Evolutionary conservation across 2,329 filamentous ascomycete species (phyloP).

Genomic region (Mollisiaceae sp.): DNA sequence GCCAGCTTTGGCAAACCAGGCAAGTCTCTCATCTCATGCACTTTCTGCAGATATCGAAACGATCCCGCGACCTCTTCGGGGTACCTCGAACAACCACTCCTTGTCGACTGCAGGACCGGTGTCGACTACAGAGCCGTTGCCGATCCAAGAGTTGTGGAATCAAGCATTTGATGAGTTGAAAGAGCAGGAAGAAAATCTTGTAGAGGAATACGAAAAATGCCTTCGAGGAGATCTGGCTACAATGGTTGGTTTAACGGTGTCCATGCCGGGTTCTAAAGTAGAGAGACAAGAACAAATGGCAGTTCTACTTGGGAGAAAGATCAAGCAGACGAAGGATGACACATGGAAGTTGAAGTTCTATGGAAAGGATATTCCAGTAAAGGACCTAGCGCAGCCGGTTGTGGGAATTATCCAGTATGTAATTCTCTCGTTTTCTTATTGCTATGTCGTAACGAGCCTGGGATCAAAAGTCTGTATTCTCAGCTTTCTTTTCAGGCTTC

Average conservation of each 20-base stretch:
- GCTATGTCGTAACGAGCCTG: no score
- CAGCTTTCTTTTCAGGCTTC: no score
- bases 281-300: conserved; percentile 9
- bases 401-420: conserved; percentile 22
- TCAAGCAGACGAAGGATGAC: conserved; percentile 15
- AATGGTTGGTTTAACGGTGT: neutral
- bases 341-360: conserved; percentile 28
- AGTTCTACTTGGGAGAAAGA: conserved; percentile 13
- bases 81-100: neutral
- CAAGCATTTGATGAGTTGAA: conserved; percentile 8
- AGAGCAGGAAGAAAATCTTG: neutral
- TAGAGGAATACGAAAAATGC: neutral
- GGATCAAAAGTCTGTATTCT: no score
- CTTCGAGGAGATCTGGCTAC: neutral
- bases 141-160: conserved; percentile 12
- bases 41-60: no score
- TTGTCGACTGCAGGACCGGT: neutral
- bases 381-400: conserved; percentile 27
- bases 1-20: no score
- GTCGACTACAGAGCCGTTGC: neutral
- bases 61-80: neutral
- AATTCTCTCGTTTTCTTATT: neutral
- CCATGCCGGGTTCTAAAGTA: neutral
- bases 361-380: conserved; percentile 22
- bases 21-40: no score